Conservation (phyloP, 768 basidiomycete species). For the Paxillus involutus region DNA sequence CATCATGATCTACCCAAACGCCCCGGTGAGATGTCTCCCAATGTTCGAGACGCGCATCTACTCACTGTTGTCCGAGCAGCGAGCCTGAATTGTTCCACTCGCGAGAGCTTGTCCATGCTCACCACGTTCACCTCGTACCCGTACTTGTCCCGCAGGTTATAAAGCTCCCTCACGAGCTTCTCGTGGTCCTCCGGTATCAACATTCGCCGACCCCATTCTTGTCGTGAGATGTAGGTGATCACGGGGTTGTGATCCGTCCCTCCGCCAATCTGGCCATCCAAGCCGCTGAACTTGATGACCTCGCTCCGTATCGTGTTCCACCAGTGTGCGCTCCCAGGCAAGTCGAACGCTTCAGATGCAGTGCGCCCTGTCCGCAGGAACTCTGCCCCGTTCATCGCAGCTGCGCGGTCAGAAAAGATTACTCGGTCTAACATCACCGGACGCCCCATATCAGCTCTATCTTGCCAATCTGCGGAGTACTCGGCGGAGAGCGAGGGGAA, state of each 20-base stretch:
- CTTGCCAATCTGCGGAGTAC: slow-evolving; percentile 81
- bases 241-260: slow-evolving; percentile 58
- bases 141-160: slow-evolving; percentile 64
- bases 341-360: slow-evolving; percentile 69
- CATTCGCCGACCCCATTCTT: slow-evolving; percentile 87
- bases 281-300: slow-evolving; percentile 69
- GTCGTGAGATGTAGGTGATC: slow-evolving; percentile 90
- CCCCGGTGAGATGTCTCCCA: background rate
- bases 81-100: slow-evolving; percentile 76
- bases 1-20: slow-evolving; percentile 76
- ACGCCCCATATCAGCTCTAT: slow-evolving; percentile 67
- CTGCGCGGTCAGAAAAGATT: slow-evolving; percentile 81
- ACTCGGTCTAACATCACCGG: slow-evolving; percentile 87
- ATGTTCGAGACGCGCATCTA: background rate
- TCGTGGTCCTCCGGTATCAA: slow-evolving; percentile 76
- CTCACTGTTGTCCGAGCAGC: slow-evolving; percentile 85
- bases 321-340: slow-evolving; percentile 80
- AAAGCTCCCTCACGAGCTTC: slow-evolving; percentile 69
- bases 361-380: slow-evolving; percentile 73
- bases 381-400: slow-evolving; percentile 71
- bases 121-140: slow-evolving; percentile 91
- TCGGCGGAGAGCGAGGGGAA: slow-evolving; percentile 84
- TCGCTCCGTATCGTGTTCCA: slow-evolving; percentile 78
- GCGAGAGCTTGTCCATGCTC: slow-evolving; percentile 75
- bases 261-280: slow-evolving; percentile 43